phyloP scores from a whole-genome alignment of 768 basidiomycete genomes.

The Boletus vermiculosoides region DNA sequence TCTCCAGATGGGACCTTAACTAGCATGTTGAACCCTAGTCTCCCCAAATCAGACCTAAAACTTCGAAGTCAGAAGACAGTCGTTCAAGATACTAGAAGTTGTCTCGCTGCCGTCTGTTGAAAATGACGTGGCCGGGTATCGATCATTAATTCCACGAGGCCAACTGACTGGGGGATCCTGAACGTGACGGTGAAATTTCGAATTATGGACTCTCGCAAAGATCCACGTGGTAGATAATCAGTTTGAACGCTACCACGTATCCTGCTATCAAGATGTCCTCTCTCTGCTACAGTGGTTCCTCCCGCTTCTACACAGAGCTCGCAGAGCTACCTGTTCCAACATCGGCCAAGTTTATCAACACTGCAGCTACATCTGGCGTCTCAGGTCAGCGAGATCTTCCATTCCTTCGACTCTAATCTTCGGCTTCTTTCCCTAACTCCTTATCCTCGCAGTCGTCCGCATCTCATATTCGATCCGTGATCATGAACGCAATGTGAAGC shows the following conservation, averaged over 20 bases:
- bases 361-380: conserved; percentile 8
- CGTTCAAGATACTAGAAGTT: too few relatives aligned
- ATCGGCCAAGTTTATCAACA: conserved; percentile 35
- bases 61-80: too few relatives aligned
- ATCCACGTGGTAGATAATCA: neutral
- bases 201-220: neutral
- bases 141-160: neutral
- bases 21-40: too few relatives aligned
- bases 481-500: conserved; percentile 49
- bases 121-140: neutral
- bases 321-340: conserved; percentile 41
- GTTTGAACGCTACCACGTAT: too few relatives aligned
- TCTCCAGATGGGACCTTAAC: too few relatives aligned
- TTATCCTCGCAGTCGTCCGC: conserved; percentile 36
- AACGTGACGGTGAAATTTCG: neutral
- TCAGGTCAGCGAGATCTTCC: conserved; percentile 14
- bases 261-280: conserved; percentile 14
- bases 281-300: conserved; percentile 21
- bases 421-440: too few relatives aligned
- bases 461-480: conserved; percentile 49
- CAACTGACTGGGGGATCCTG: neutral
- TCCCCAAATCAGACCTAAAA: too few relatives aligned
- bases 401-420: neutral
- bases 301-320: conserved; percentile 35
- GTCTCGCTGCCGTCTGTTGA: neutral